Evolutionary conservation across 352 stramenopile genomes (phyloP).

Genomic region (Phytopythium sindhum): DNA sequence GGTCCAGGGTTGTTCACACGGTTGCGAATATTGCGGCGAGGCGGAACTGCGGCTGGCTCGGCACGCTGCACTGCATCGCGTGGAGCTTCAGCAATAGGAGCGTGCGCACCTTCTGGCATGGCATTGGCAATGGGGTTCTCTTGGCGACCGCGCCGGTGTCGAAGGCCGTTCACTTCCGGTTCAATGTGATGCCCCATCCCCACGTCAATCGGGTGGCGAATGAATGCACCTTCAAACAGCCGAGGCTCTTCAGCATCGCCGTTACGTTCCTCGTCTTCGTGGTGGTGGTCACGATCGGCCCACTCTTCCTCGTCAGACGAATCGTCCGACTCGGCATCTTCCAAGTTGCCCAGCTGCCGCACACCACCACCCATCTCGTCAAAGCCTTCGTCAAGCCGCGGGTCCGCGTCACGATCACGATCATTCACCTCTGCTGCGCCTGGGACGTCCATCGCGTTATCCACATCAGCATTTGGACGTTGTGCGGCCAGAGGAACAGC

Average conservation of each 20-base stretch:
- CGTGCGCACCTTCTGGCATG: not conserved
- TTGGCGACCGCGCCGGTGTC: slow-evolving; percentile 30
- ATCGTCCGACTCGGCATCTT: slow-evolving; percentile 41
- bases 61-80: slow-evolving; percentile 14
- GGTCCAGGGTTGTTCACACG: slow-evolving; percentile 25
- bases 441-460: not conserved
- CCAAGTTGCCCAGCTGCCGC: slow-evolving; percentile 34
- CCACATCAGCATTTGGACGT: not conserved
- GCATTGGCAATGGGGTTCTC: not conserved
- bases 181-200: slow-evolving; percentile 15
- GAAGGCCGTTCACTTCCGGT: slow-evolving; percentile 18
- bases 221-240: slow-evolving; percentile 37
- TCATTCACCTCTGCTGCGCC: not conserved
- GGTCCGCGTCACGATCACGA: slow-evolving; percentile 24
- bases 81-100: slow-evolving; percentile 7
- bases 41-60: slow-evolving; percentile 14
- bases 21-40: slow-evolving; percentile 28
- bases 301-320: slow-evolving; percentile 57
- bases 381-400: slow-evolving; percentile 26
- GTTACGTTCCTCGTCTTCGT: not conserved
- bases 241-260: not conserved
- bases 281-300: slow-evolving; percentile 24
- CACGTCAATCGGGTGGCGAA: slow-evolving; percentile 31
- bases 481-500: slow-evolving; percentile 8
- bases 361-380: slow-evolving; percentile 26